Evolutionary conservation across 345 rosid species (phyloP).

Genomic region (Populus alba): DNA sequence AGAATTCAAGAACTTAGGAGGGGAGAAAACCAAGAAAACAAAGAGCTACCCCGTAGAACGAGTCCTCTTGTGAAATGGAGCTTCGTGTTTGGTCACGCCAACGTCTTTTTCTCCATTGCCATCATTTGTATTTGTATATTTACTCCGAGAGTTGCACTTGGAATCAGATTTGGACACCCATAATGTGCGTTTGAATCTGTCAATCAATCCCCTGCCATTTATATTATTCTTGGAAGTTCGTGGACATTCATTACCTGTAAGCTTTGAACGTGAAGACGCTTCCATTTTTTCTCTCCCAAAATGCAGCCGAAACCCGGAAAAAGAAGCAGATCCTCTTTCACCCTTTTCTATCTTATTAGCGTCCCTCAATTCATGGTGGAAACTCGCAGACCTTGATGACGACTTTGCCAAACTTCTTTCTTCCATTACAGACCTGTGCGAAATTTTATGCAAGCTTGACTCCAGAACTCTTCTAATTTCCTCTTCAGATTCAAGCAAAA

Average conservation of each 20-base stretch:
- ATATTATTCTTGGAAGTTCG: no score
- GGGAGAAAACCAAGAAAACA: not conserved
- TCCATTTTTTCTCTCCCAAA: slow-evolving; percentile 10
- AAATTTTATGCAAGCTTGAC: slow-evolving; percentile 11
- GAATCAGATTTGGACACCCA: slow-evolving; percentile 39
- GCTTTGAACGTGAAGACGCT: slow-evolving; percentile 8
- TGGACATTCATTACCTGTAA: not conserved
- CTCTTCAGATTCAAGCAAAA: not conserved
- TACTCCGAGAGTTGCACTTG: slow-evolving; percentile 12
- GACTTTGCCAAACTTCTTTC: slow-evolving; percentile 6
- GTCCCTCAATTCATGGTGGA: slow-evolving; percentile 40
- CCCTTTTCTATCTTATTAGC: slow-evolving; percentile 39
- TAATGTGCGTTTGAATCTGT: slow-evolving; percentile 54
- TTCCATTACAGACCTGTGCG: not conserved
- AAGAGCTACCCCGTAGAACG: not conserved
- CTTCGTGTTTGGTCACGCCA: not conserved
- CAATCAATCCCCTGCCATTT: slow-evolving; percentile 48
- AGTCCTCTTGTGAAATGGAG: not conserved
- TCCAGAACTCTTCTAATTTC: slow-evolving; percentile 28
- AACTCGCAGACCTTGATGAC: slow-evolving; percentile 54
- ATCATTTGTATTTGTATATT: not conserved
- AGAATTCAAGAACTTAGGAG: not conserved
- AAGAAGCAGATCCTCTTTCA: slow-evolving; percentile 45
- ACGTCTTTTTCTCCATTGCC: not conserved
- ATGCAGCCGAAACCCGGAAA: slow-evolving; percentile 39